Evolutionary conservation across 495 filamentous ascomycete species (phyloP).

Genomic region (Penicillium egyptiacum): DNA sequence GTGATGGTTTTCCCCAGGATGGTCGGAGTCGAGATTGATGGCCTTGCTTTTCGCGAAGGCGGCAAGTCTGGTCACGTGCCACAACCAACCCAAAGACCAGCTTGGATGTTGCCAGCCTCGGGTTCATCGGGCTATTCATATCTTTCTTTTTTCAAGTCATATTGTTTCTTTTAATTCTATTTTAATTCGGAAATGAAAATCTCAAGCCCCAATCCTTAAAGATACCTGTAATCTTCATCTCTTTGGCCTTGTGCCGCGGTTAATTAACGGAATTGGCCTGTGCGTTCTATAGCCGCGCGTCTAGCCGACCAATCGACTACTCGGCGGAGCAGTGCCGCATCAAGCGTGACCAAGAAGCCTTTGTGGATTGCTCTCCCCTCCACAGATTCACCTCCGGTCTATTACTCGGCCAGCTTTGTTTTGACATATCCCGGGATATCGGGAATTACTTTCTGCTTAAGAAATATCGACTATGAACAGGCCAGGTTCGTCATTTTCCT

Average conservation of each 20-base stretch:
- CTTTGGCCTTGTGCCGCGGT: not conserved
- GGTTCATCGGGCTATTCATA: slow-evolving; percentile 1
- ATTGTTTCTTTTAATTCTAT: not conserved
- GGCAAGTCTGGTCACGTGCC: slow-evolving; percentile 23
- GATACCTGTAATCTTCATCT: not conserved
- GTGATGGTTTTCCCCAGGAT: slow-evolving; percentile 17
- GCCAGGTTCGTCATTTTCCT: slow-evolving; percentile 42
- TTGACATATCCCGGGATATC: slow-evolving; percentile 12
- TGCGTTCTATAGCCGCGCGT: slow-evolving; percentile 39
- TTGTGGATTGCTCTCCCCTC: slow-evolving; percentile 28
- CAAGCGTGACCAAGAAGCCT: slow-evolving; percentile 34
- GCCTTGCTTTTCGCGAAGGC: slow-evolving; percentile 25
- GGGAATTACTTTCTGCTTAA: not conserved
- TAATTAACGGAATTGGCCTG: slow-evolving; percentile 19
- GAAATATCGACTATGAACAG: slow-evolving; percentile 39
- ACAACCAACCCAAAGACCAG: not conserved
- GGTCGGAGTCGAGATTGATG: slow-evolving; percentile 14
- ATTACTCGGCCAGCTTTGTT: slow-evolving; percentile 10
- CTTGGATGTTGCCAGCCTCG: not conserved
- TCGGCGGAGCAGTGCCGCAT: slow-evolving; percentile 42
- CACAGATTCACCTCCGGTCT: slow-evolving; percentile 19
- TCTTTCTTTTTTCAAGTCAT: not conserved
- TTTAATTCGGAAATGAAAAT: not conserved
- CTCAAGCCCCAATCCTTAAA: not conserved
- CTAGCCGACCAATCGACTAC: slow-evolving; percentile 36